Evolutionary conservation across 129 eudicot genomes (phyloP), one percentile per base, ranked within the genome.

Genomic region (Erigeron canadensis): DNA sequence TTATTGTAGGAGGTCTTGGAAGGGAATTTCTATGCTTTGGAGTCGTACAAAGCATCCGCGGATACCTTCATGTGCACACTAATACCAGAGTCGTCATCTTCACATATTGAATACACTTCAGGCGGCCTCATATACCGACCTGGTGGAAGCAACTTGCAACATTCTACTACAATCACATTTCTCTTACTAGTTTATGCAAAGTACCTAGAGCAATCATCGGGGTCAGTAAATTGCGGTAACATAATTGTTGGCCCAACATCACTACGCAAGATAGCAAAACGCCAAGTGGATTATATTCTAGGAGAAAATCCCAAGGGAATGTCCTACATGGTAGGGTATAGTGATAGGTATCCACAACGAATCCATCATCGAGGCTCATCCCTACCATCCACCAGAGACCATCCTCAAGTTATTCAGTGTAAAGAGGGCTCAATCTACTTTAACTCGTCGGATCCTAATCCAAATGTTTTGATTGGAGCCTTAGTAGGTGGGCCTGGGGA

Each of bases 261-360:
- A 70, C 91, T 94, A 21, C 84, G 96, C 6, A 64, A 28, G 42
- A 53, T 94, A 8, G 98, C 97, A 11, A 89, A 84, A 66, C 85
- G 85, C 55, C 98, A 94, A 71, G 98, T 84, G 40, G 87, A 94
- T 75, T 94, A 94, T 85, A 90, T 94, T 55, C 79, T 94, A 55
- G 98, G 98, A 7, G 97, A 89, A 17, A 94, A 94, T 75, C 98
- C 98, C 1, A 86, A 73, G 40, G 97, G 97, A 3, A 84, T 89
- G 89, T 94, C 98, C 8, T 94, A 94, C 68, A 89, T 94, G 98
- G 97, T 90, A 4, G 98, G 98, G 47, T 94, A 89, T 65, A 87
- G 98, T 17, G 71, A 75, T 17, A 65, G 84, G 67, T 82, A 80
- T 65, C 98, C 98, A 7, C 93, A 87, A 83, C 80, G 87, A 39